phyloP scores from a whole-genome alignment of 1,139 yeast species.

The Saccharomyces hybrid region DNA sequence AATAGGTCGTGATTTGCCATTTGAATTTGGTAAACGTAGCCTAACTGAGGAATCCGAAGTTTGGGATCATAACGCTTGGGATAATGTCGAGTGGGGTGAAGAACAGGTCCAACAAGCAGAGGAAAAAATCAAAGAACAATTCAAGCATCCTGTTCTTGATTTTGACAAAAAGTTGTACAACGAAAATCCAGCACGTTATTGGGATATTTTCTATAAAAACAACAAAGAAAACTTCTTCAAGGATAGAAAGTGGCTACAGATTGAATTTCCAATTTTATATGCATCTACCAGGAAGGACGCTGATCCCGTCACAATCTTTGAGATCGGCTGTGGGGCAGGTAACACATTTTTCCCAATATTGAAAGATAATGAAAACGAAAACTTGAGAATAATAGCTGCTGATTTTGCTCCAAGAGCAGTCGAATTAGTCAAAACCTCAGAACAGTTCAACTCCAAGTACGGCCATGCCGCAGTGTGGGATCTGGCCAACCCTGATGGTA shows the following conservation, averaged over 20 bases:
- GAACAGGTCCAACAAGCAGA: conserved; percentile 76
- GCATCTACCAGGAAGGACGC: conserved; percentile 65
- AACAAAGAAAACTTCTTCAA: conserved; percentile 91
- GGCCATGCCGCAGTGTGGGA: conserved; percentile 96
- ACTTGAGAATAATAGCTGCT: conserved; percentile 70
- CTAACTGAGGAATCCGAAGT: conserved; percentile 70
- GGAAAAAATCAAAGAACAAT: conserved; percentile 65
- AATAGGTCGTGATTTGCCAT: conserved; percentile 82
- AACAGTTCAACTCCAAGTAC: conserved; percentile 50
- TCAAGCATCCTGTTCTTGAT: conserved; percentile 74
- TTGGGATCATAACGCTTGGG: conserved; percentile 95
- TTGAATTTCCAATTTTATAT: conserved; percentile 87
- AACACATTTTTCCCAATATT: conserved; percentile 90
- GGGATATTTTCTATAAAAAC: conserved; percentile 91
- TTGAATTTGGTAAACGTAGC: conserved; percentile 82
- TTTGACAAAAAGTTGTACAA: conserved; percentile 76
- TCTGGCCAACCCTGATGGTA: conserved; percentile 67
- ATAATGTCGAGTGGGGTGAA: conserved; percentile 96
- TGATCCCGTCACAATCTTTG: conserved; percentile 69
- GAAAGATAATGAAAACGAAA: conserved; percentile 69
- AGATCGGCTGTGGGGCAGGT: conserved; percentile 98
- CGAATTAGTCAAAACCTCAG: conserved; percentile 64
- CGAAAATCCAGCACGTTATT: conserved; percentile 81
- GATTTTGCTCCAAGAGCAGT: conserved; percentile 91
- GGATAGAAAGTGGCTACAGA: conserved; percentile 91